phyloP scores from a whole-genome alignment of 2,329 filamentous ascomycete genomes.

The Colletotrichum somersetense region DNA sequence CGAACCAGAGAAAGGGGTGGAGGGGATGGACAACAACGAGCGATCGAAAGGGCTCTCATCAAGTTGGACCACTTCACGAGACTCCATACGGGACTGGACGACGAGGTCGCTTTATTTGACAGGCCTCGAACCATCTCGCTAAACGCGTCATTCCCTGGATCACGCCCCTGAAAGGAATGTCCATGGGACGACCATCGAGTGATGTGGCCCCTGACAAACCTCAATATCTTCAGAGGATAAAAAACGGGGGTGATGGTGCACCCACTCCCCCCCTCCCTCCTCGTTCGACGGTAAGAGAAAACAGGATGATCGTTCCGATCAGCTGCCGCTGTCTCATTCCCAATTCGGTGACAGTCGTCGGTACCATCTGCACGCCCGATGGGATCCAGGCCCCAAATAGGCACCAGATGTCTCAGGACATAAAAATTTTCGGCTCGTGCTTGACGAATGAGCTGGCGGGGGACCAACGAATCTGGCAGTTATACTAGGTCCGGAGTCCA shows the following conservation, averaged over 20 bases:
- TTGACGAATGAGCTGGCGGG: not conserved
- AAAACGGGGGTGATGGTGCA: conserved; percentile 8
- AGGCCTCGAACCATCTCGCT: not conserved
- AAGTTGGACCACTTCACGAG: not conserved
- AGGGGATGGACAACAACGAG: not conserved
- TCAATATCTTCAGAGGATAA: conserved; percentile 11
- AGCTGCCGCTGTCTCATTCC: conserved; percentile 10
- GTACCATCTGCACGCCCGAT: conserved; percentile 10
- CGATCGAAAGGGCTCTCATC: conserved; percentile 3
- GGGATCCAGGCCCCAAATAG: not conserved
- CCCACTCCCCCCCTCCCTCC: not conserved
- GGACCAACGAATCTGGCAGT: not conserved
- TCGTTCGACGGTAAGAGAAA: not conserved
- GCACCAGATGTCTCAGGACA: not conserved
- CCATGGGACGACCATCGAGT: not conserved
- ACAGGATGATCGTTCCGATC: not conserved
- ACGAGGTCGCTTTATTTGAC: conserved; percentile 24
- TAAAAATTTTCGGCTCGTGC: too few relatives aligned
- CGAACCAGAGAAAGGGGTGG: conserved; percentile 2
- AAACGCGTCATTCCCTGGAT: conserved; percentile 6
- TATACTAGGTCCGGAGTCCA: not conserved
- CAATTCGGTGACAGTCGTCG: not conserved
- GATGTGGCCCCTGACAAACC: not conserved
- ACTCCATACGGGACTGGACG: conserved; percentile 3
- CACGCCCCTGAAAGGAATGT: not conserved